Evolutionary conservation across 2,329 filamentous ascomycete species (phyloP), one percentile per base, ranked within the genome.

Genomic region (Fusarium sulawesiense): DNA sequence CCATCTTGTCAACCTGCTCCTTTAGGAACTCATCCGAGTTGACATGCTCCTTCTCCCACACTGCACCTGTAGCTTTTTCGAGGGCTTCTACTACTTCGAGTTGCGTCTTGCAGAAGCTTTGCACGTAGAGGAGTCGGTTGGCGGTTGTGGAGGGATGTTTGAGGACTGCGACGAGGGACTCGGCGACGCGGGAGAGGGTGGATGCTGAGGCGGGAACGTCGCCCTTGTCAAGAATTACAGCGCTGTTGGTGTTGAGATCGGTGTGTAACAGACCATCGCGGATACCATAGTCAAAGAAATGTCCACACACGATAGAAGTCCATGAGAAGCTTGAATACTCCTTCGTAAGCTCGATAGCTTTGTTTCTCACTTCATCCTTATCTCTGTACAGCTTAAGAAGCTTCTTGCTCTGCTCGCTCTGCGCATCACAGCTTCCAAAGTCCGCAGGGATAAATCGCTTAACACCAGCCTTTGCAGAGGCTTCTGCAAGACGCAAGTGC

Each of bases 371-470:
- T 11, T 69, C 56, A 13, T 75, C 73, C 73, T 80, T 80, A 54
- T 78, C 77, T 14, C 78, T 75, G 58, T 80, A 81, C 2, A 81
- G 71, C 57, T 75, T 73, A 21, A 81, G 62, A 4, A 78, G 63
- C 23, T 74, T 72, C 62, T 76, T 77, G 0, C 78, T 74, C 69
- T 82, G 77, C 27, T 78, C 78, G n/a, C 72, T 76, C 45, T 75
- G 72, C 2, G 79, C 78, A 62, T 81, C 79, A 53, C 78, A 80
- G 66, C 76, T 75, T 34, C 81, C 82, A 63, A 85, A 91, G 70
- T 91, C 89, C 16, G 86, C 86, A 4, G 89, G 88, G 42, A 91
- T 81, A 79, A 89, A 89, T 27, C 88, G 83, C 68, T 87, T 83
- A 4, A 91, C 87, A 23, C 88, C 87, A 7, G 88, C 88, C 8